A percentile compares a stretch with the other conserved stretches of the same genome.
Evolutionary conservation across 208 protist genomes (phyloP).

Genomic region (Trypanosoma avium): DNA sequence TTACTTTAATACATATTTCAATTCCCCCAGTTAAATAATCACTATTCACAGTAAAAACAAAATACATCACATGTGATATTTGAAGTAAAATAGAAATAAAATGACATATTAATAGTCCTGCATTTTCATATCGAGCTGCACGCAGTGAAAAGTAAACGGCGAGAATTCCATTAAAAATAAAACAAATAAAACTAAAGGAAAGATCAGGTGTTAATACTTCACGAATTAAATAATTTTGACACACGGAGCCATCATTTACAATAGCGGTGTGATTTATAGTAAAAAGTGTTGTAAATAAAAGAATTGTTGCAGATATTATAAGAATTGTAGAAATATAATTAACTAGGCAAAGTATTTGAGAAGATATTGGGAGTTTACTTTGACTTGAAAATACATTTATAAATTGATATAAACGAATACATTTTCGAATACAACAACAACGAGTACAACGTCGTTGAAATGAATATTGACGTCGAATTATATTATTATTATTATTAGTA

Average conservation of each 20-base stretch:
- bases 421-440: not conserved
- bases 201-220: constrained; percentile 37
- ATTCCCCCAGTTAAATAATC: constrained; percentile 22
- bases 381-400: constrained; percentile 34
- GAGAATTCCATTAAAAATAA: constrained; percentile 46
- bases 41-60: constrained; percentile 25
- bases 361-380: constrained; percentile 21
- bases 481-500: too few species aligned
- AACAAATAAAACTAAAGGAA: constrained; percentile 45
- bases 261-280: not conserved
- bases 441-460: not conserved
- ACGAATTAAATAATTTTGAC: constrained; percentile 31
- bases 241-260: constrained; percentile 44
- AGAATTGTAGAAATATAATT: constrained; percentile 31
- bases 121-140: constrained; percentile 55
- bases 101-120: constrained; percentile 47
- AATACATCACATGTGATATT: constrained; percentile 41
- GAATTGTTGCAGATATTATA: constrained; percentile 16
- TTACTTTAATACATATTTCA: constrained; percentile 9
- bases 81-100: constrained; percentile 45
- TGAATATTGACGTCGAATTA: not conserved
- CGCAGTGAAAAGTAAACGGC: constrained; percentile 43
- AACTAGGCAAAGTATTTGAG: constrained; percentile 35
- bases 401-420: constrained; percentile 15
- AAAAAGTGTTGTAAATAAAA: constrained; percentile 13